Percentiles rank a stretch among this genome's conserved stretches.
Conservation (phyloP, 179 eudicot genomes). For the Patellifolia procumbens region DNA sequence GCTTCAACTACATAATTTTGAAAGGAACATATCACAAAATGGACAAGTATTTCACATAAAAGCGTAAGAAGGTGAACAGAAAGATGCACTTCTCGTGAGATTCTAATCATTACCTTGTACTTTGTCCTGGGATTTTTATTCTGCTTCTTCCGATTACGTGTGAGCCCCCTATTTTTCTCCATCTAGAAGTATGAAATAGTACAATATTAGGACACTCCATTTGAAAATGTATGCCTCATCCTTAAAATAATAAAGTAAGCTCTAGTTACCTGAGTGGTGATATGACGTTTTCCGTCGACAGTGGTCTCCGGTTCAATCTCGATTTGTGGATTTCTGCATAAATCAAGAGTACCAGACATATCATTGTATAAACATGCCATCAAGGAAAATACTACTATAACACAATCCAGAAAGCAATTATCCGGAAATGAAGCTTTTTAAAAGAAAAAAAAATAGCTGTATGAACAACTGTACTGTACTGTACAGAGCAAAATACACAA, state of each 20-base stretch:
- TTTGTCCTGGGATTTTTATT: conserved; percentile 93
- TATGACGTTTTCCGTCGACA: conserved; percentile 81
- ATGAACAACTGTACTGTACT: too few species aligned
- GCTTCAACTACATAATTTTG: conserved; percentile 53
- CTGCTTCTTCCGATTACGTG: conserved; percentile 71
- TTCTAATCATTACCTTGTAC: conserved; percentile 53
- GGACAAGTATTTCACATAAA: neutral
- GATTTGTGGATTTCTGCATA: conserved; percentile 46
- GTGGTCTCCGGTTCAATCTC: conserved; percentile 47
- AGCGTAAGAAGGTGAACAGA: neutral
- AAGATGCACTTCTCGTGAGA: neutral
- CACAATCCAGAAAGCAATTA: too few species aligned
- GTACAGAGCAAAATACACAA: too few species aligned
- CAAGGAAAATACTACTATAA: too few species aligned
- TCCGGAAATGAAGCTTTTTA: too few species aligned
- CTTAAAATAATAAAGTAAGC: neutral
- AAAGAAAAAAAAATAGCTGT: too few species aligned
- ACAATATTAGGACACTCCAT: neutral
- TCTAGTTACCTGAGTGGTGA: conserved; percentile 58
- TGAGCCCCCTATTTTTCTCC: conserved; percentile 91
- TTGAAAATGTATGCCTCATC: neutral
- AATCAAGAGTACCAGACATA: conserved; percentile 22
- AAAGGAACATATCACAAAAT: neutral
- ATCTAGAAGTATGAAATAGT: conserved; percentile 50
- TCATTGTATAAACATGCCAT: neutral